Conservation (phyloP, 345 rosid genomes). For the Populus euphratica region DNA sequence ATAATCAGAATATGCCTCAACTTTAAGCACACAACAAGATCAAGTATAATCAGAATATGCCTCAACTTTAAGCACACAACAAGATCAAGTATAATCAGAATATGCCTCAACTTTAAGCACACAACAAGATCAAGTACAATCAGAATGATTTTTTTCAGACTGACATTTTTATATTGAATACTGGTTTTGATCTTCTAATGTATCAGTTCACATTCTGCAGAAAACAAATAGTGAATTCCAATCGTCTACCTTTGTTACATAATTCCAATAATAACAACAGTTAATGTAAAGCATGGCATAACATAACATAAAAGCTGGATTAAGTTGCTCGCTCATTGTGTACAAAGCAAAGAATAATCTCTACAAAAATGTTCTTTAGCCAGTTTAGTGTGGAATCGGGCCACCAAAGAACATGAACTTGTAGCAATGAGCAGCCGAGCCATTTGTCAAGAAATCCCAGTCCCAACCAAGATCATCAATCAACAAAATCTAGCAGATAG, state of each 20-base stretch:
- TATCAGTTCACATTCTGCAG: neutral
- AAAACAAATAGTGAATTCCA: neutral
- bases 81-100: neutral
- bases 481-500: neutral
- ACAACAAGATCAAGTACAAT: neutral
- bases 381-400: neutral
- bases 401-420: neutral
- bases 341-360: no score
- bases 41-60: neutral
- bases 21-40: neutral
- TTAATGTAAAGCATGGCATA: neutral
- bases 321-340: no score
- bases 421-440: neutral
- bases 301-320: neutral
- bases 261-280: neutral
- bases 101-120: neutral
- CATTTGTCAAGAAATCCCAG: neutral
- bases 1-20: neutral
- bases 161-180: neutral
- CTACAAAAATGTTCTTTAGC: neutral
- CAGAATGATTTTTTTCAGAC: neutral
- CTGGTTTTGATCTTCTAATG: neutral
- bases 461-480: neutral
- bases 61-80: neutral
- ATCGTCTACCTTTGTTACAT: neutral